These are phyloP conservation scores for Oenanthe javanica DNA, from an alignment of 140 eudicot genomes.

Conservation along the genomic window DNA sequence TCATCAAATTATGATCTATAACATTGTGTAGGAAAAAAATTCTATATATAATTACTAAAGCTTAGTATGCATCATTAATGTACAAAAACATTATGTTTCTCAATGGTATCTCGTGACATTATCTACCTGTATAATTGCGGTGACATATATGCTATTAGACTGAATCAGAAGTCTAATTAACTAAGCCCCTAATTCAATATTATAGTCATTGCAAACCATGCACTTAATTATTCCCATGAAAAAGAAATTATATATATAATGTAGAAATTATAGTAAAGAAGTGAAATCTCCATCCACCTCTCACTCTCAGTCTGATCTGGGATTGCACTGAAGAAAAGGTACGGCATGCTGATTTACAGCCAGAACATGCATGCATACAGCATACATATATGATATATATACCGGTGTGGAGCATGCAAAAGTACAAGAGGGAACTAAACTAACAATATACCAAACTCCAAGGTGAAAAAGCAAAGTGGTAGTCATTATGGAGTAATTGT, in stretches of 20 bases:
- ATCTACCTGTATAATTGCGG: no score
- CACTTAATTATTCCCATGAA: not conserved
- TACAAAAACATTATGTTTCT: no score
- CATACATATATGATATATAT: not conserved
- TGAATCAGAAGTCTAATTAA: no score
- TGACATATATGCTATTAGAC: no score
- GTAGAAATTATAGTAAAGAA: not conserved
- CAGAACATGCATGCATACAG: not conserved
- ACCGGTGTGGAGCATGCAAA: not conserved
- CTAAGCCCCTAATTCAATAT: not conserved
- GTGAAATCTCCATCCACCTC: not conserved
- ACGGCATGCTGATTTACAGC: not conserved
- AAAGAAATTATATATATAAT: no score
- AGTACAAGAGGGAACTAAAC: constrained; percentile 3
- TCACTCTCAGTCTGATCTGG: constrained; percentile 1
- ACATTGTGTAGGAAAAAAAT: no score
- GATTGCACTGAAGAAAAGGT: not conserved
- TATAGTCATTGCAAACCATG: not conserved
- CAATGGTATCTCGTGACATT: no score
- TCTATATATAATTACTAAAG: no score
- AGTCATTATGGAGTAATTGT: not conserved
- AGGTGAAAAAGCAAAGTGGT: not conserved
- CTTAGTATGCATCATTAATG: no score
- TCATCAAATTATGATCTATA: no score
- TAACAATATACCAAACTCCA: constrained; percentile 1